Percentiles rank a stretch among this genome's conserved stretches.
These are phyloP conservation scores for Fagus sylvatica DNA, from an alignment of 306 rosid genomes.

Conservation along the genomic window DNA sequence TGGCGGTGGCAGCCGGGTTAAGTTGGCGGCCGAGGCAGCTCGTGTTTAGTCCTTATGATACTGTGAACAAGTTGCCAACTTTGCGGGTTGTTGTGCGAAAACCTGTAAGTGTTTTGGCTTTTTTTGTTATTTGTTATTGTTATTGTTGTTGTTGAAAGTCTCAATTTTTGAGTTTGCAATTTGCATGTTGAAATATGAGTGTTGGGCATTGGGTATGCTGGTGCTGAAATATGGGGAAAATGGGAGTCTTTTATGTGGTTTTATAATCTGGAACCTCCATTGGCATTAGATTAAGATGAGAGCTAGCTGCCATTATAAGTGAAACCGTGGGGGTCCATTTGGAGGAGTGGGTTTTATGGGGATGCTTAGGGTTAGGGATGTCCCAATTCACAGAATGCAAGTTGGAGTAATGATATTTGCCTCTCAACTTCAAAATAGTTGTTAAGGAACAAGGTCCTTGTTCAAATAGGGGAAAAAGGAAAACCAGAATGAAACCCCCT, in stretches of 20 bases:
- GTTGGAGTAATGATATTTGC: background rate
- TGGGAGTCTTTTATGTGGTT: background rate
- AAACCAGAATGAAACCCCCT: background rate
- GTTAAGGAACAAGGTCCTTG: too few species aligned
- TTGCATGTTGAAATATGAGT: background rate
- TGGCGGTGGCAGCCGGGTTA: slow-evolving; percentile 19
- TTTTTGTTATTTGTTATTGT: too few species aligned
- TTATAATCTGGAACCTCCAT: background rate
- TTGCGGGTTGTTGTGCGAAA: slow-evolving; percentile 58
- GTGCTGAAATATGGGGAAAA: background rate
- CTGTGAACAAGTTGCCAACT: slow-evolving; percentile 42
- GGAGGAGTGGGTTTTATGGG: background rate
- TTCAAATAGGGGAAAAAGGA: background rate
- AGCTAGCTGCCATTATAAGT: background rate
- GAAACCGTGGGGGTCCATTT: background rate
- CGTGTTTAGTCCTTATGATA: slow-evolving; percentile 58
- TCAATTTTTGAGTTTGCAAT: background rate
- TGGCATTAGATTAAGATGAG: background rate
- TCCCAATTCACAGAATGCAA: background rate
- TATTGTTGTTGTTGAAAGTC: slow-evolving; percentile 7
- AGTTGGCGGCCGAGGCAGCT: slow-evolving; percentile 62
- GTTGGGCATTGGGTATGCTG: background rate
- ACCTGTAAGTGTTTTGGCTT: slow-evolving; percentile 54
- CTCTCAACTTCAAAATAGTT: background rate
- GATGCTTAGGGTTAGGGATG: background rate